These are phyloP conservation scores for Diaporthe vexans DNA, from an alignment of 2,329 filamentous ascomycete species.

Conservation along the genomic window DNA sequence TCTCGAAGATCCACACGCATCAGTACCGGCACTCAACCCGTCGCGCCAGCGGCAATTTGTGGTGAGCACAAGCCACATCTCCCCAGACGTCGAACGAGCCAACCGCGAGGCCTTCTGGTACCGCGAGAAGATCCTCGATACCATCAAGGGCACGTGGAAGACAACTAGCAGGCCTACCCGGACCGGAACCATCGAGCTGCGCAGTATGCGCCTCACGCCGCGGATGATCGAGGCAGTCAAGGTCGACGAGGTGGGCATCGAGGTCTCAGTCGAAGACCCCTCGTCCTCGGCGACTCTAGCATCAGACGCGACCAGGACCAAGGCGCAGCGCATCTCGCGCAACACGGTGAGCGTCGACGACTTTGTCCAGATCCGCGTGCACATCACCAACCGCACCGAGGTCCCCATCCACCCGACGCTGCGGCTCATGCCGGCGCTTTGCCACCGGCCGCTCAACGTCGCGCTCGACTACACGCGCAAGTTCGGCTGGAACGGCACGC, in stretches of 20 bases:
- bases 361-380: slow-evolving; percentile 79
- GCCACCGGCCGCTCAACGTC: slow-evolving; percentile 78
- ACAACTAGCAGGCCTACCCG: slow-evolving; percentile 66
- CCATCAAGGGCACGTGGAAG: slow-evolving; percentile 79
- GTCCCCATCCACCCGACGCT: slow-evolving; percentile 79
- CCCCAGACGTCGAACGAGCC: slow-evolving; percentile 82
- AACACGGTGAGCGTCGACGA: slow-evolving; percentile 63
- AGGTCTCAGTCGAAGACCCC: slow-evolving; percentile 66
- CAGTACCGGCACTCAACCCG: slow-evolving; percentile 85
- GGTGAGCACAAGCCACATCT: slow-evolving; percentile 83
- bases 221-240: slow-evolving; percentile 88
- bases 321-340: slow-evolving; percentile 39
- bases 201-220: slow-evolving; percentile 78
- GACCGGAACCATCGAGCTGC: slow-evolving; percentile 80
- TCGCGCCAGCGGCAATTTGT: slow-evolving; percentile 93
- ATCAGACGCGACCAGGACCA: slow-evolving; percentile 42
- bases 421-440: slow-evolving; percentile 81
- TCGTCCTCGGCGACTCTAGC: slow-evolving; percentile 36
- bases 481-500: slow-evolving; percentile 85
- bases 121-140: slow-evolving; percentile 82
- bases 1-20: slow-evolving; percentile 80
- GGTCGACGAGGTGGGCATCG: slow-evolving; percentile 82
- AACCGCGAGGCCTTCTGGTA: slow-evolving; percentile 93
- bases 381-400: slow-evolving; percentile 79
- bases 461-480: slow-evolving; percentile 87